Percentiles rank a stretch among this genome's conserved stretches.
Conservation (phyloP, 257 asterid species). For the Nicotiana benthamiana region DNA sequence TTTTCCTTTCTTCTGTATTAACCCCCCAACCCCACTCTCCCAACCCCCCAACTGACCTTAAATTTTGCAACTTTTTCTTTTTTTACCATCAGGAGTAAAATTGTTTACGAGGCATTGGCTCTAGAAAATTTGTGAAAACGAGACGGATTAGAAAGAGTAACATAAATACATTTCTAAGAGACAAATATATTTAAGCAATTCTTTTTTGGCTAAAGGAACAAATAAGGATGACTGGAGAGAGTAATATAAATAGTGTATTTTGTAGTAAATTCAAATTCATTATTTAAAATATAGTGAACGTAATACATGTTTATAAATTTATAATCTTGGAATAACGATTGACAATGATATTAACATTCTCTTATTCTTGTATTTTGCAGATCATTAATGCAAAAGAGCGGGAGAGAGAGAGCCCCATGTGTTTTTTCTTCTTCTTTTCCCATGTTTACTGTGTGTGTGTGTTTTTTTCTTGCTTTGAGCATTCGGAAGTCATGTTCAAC, state of each 20-base stretch:
- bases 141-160: too few species aligned
- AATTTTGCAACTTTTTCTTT: not conserved
- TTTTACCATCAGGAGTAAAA: not conserved
- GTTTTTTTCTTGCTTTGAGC: not conserved
- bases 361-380: slow-evolving; percentile 9
- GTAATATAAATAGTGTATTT: not conserved
- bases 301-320: not conserved
- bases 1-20: not conserved
- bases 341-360: not conserved
- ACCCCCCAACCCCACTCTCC: too few species aligned
- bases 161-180: too few species aligned
- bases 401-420: too few species aligned
- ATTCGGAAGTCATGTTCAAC: not conserved
- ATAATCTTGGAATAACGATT: not conserved
- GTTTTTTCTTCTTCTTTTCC: too few species aligned
- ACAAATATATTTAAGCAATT: not conserved
- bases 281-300: not conserved
- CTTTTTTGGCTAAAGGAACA: not conserved
- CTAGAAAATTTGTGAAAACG: not conserved
- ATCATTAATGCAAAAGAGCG: slow-evolving; percentile 15
- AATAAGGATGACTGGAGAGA: not conserved
- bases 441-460: too few species aligned
- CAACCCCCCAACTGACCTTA: not conserved
- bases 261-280: not conserved
- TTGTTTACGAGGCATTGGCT: not conserved